Percentiles rank a stretch among this genome's conserved stretches.
These are phyloP conservation scores for Backusella sp. DNA, from an alignment of 192 early-diverging fungal species.

Conservation along the genomic window DNA sequence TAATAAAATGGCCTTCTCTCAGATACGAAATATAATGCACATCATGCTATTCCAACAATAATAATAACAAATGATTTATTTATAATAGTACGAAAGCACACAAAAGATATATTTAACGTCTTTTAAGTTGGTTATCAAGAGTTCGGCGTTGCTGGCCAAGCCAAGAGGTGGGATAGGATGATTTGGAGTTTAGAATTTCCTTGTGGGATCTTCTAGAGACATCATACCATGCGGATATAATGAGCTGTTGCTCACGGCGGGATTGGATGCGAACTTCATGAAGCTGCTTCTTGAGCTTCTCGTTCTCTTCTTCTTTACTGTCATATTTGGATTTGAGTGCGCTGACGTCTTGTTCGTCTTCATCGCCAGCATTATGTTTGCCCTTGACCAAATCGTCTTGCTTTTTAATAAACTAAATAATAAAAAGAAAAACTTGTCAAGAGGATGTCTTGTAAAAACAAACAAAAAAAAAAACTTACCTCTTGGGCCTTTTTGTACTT, in stretches of 20 bases:
- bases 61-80: neutral
- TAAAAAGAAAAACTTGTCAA: neutral
- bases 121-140: slow-evolving; percentile 55
- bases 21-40: too few species aligned
- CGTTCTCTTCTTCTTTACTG: slow-evolving; percentile 44
- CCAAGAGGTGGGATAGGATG: slow-evolving; percentile 61
- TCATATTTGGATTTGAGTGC: slow-evolving; percentile 51
- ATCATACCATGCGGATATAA: slow-evolving; percentile 82
- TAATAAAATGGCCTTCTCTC: too few species aligned
- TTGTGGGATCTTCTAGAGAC: slow-evolving; percentile 43
- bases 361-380: slow-evolving; percentile 35
- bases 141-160: slow-evolving; percentile 69
- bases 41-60: neutral
- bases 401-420: slow-evolving; percentile 35
- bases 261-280: slow-evolving; percentile 67
- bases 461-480: slow-evolving; percentile 7
- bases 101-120: slow-evolving; percentile 18
- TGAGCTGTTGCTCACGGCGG: slow-evolving; percentile 75
- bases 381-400: slow-evolving; percentile 39
- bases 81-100: neutral
- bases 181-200: slow-evolving; percentile 53
- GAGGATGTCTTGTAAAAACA: too few species aligned
- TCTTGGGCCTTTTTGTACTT: slow-evolving; percentile 31
- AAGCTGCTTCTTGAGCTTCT: slow-evolving; percentile 35
- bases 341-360: slow-evolving; percentile 54